Conservation (phyloP, 805 yeast genomes). For the Diddensiella caesifluorescens region DNA sequence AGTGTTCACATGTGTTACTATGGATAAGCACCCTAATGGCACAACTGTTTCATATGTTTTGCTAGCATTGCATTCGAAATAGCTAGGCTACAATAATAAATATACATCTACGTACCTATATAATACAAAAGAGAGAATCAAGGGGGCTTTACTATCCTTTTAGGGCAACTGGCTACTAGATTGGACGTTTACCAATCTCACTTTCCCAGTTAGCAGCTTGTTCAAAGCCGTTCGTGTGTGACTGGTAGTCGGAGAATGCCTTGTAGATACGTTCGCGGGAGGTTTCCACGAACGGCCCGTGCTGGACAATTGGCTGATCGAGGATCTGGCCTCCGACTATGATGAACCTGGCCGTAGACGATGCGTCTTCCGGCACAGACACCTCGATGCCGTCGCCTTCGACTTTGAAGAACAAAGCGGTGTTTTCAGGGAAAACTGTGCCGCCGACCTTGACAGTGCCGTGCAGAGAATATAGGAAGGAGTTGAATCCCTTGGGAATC, state of each 20-base stretch:
- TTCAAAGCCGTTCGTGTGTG: constrained; percentile 34
- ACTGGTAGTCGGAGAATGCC: constrained; percentile 69
- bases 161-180: too few relatives aligned
- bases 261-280: constrained; percentile 57
- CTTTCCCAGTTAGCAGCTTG: constrained; percentile 32
- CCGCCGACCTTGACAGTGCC: constrained; percentile 52
- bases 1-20: too few relatives aligned
- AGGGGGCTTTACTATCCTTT: too few relatives aligned
- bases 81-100: too few relatives aligned
- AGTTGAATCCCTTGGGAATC: constrained; percentile 57
- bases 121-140: too few relatives aligned
- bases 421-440: constrained; percentile 37
- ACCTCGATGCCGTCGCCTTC: constrained; percentile 65
- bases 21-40: too few relatives aligned
- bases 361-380: constrained; percentile 40
- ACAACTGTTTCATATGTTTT: too few relatives aligned
- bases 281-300: constrained; percentile 88
- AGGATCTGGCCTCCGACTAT: constrained; percentile 71
- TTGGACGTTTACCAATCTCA: constrained; percentile 28
- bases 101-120: too few relatives aligned
- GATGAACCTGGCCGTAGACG: constrained; percentile 52
- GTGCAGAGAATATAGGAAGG: constrained; percentile 60
- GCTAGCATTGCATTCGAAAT: too few relatives aligned
- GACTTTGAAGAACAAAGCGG: constrained; percentile 57
- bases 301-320: constrained; percentile 73